Conservation (phyloP, 176 grass and related monocot genomes). For the Avena sativa region DNA sequence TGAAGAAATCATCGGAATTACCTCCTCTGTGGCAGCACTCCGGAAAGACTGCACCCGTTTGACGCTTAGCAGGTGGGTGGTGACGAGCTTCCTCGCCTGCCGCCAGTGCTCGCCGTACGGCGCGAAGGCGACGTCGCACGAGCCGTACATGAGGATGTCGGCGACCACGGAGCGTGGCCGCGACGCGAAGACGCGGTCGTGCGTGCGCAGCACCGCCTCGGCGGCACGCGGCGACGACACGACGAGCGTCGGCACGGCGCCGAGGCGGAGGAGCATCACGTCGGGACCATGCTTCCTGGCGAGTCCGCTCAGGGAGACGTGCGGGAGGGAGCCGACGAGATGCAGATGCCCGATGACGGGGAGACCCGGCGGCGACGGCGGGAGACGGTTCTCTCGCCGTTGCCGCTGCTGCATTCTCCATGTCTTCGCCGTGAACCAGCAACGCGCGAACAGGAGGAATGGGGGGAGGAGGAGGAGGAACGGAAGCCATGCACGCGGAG, state of each 20-base stretch:
- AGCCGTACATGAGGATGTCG: not conserved
- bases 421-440: not conserved
- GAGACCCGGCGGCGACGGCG: not conserved
- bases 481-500: not conserved
- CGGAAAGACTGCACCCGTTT: no score
- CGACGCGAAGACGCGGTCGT: not conserved
- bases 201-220: not conserved
- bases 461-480: not conserved
- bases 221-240: no score
- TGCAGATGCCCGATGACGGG: not conserved
- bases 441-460: not conserved
- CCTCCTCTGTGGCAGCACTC: no score
- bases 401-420: not conserved
- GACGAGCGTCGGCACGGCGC: no score
- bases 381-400: not conserved
- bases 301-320: no score
- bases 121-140: not conserved
- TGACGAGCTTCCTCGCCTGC: not conserved
- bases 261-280: no score
- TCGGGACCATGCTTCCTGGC: no score
- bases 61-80: not conserved
- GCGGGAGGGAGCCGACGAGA: not conserved
- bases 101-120: not conserved
- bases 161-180: not conserved
- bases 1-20: no score